Conservation (phyloP, 495 filamentous ascomycete genomes). For the Penicillium robsamsonii region DNA sequence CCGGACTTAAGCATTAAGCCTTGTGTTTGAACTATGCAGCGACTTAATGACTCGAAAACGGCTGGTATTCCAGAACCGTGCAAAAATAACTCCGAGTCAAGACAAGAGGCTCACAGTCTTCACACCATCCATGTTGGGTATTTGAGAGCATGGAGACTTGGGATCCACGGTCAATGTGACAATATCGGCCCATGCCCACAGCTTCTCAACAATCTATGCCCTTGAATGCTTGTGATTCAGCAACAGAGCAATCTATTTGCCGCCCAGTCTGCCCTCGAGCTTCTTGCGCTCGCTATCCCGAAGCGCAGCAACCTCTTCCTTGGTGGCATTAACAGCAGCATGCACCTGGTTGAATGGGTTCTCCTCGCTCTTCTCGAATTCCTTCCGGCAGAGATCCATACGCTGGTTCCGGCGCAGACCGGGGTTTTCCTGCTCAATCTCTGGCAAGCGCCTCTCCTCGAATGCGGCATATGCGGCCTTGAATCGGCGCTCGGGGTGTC, state of each 20-base stretch:
- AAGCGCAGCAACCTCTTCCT: constrained; percentile 71
- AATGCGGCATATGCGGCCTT: constrained; percentile 86
- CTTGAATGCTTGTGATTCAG: neutral
- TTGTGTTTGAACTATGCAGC: neutral
- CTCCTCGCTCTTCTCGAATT: constrained; percentile 88
- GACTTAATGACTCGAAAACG: neutral
- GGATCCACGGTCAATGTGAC: neutral
- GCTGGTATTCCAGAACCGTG: neutral
- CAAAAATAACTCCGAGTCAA: constrained; percentile 1
- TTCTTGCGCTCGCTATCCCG: constrained; percentile 66
- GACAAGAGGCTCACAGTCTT: neutral
- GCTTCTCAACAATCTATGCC: neutral
- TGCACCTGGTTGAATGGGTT: constrained; percentile 89
- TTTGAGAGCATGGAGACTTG: constrained; percentile 1
- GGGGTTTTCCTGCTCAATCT: constrained; percentile 78
- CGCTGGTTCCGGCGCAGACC: constrained; percentile 78
- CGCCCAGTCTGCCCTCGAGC: constrained; percentile 66
- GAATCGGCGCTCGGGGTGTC: constrained; percentile 80
- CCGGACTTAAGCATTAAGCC: neutral
- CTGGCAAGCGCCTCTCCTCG: constrained; percentile 77
- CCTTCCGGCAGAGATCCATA: constrained; percentile 73
- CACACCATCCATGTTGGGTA: neutral
- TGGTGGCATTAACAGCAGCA: constrained; percentile 69
- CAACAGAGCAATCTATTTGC: constrained; percentile 22
- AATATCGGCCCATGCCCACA: neutral